phyloP scores from a whole-genome alignment of 371 early-diverging fungal species.

The Caulochytrium protostelioides region DNA sequence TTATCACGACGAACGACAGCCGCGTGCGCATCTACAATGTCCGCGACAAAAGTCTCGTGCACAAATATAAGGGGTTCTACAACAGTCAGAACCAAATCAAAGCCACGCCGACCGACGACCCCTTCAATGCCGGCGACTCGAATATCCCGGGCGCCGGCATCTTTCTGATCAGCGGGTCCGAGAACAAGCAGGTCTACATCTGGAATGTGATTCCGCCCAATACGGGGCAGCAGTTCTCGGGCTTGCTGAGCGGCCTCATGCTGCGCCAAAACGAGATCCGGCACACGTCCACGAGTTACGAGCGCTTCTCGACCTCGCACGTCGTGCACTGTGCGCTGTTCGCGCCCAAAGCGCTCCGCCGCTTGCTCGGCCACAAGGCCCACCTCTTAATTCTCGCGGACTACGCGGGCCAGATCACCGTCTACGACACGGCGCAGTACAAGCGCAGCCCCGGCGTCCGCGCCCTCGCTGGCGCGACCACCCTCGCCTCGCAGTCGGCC shows the following conservation, averaged over 20 bases:
- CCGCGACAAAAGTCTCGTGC: slow-evolving; percentile 41
- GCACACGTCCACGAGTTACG: slow-evolving; percentile 5
- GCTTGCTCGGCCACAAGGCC: background rate
- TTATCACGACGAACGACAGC: slow-evolving; percentile 65
- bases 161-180: slow-evolving; percentile 59
- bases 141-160: too few relatives aligned
- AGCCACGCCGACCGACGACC: slow-evolving; percentile 44
- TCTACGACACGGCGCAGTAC: slow-evolving; percentile 4
- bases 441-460: too few relatives aligned
- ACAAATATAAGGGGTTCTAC: slow-evolving; percentile 54
- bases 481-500: too few relatives aligned
- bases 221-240: slow-evolving; percentile 1
- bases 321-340: slow-evolving; percentile 6
- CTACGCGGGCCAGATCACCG: slow-evolving; percentile 2
- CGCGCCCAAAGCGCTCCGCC: slow-evolving; percentile 7
- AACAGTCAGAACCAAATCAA: slow-evolving; percentile 40
- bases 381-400: background rate
- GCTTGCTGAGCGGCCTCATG: slow-evolving; percentile 9
- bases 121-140: too few relatives aligned
- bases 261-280: slow-evolving; percentile 13
- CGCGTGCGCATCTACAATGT: slow-evolving; percentile 49
- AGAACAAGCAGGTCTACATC: slow-evolving; percentile 48
- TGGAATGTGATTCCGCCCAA: slow-evolving; percentile 36
- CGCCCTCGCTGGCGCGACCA: too few relatives aligned
- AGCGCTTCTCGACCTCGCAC: slow-evolving; percentile 8